phyloP scores from a whole-genome alignment of 78 protist species.

The Dictyostelium capitatum region DNA sequence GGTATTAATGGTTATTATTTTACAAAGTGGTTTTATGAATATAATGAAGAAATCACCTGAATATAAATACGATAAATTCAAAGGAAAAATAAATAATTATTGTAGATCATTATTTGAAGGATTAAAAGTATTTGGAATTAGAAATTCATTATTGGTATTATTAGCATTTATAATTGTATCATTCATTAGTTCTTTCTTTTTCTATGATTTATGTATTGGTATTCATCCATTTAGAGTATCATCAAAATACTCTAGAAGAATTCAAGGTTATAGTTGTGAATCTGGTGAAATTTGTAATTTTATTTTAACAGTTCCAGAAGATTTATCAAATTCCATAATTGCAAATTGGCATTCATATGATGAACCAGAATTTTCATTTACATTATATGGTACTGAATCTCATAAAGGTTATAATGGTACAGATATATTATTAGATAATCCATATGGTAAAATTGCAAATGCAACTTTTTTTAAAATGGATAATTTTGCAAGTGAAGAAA shows the following conservation, averaged over 20 bases:
- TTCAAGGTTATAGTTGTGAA: conserved; percentile 41
- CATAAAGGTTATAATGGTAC: neutral
- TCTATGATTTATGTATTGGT: conserved; percentile 47
- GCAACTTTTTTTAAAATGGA: conserved; percentile 33
- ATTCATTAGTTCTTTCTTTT: conserved; percentile 13
- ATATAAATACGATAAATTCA: conserved; percentile 16
- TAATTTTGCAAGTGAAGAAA: conserved; percentile 27
- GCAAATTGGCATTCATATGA: conserved; percentile 38
- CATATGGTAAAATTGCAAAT: neutral
- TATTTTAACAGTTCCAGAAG: conserved; percentile 69
- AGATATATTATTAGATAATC: neutral
- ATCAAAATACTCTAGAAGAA: conserved; percentile 35
- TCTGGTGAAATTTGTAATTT: conserved; percentile 61
- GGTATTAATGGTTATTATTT: conserved; percentile 33
- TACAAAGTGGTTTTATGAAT: conserved; percentile 33
- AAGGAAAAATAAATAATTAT: neutral
- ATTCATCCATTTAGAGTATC: conserved; percentile 64
- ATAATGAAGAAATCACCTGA: conserved; percentile 6
- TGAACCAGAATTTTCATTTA: conserved; percentile 27
- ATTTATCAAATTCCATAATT: conserved; percentile 31
- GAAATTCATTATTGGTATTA: neutral
- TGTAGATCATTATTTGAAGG: conserved; percentile 4
- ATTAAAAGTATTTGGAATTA: neutral
- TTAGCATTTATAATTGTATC: conserved; percentile 12
- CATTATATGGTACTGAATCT: conserved; percentile 17